Evolutionary conservation across 2,329 filamentous ascomycete species (phyloP), one percentile per base, ranked within the genome.

Genomic region (Juglanconis oblonga): DNA sequence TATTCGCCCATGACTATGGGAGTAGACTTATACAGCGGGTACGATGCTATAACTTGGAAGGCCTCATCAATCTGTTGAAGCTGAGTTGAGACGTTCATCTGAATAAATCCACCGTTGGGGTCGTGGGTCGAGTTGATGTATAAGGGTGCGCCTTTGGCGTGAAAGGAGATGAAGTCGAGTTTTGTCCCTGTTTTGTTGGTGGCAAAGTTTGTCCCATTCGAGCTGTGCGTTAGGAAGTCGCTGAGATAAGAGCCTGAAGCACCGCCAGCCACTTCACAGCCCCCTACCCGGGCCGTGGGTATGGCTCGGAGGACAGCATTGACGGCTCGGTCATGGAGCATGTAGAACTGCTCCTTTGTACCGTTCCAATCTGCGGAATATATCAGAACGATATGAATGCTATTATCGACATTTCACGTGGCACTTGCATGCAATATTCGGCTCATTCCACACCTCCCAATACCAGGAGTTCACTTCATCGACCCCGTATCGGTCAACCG

Each of bases 1-100:
- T 44, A 57, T 11, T 57, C 55, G 11, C 55, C 55, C 55, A 57
- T 57, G 10, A 57, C 48, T 6, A 57, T 57, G 14, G 55, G 55
- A 3, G 55, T 57, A 7, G 55, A 57, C 36, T 10, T 45, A 14
- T 57, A 52, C 31, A 29, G 35, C 4, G 55, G 55, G 38, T 50
- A 52, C 10, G 55, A 57, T 32, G 48, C 48, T 11, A 57, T 36
- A 24, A 45, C 36, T n/a, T 36, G 44, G 13, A 57, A 57, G 5
- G 55, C 55, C 38, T 57, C 47, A 3, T 57, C 55, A 29, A 52
- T 57, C 36, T 57, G 55, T 7, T 49, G 32, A 3, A 57, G 38
- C 48, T 57, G 55, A 29, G 55, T 57, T 5, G 55, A 57, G 14
- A 57, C 31, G 17, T 52, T 52, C 55, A 57, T 52, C 55, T 52